phyloP scores from a whole-genome alignment of 208 protist genomes.

The Trypanosoma melophagium region DNA sequence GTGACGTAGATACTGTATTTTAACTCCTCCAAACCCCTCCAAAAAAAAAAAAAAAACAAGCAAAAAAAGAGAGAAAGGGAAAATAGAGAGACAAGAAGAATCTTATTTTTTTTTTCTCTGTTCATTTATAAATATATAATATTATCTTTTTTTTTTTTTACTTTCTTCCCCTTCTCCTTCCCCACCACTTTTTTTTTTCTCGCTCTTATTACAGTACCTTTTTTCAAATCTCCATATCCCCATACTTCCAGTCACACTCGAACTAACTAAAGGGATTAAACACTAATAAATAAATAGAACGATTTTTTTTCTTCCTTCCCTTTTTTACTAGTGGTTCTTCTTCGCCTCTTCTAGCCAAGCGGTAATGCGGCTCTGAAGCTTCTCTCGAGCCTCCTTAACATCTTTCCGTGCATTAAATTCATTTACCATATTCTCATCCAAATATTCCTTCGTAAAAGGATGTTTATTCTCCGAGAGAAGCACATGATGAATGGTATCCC shows the following conservation, averaged over 20 bases:
- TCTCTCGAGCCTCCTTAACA: slow-evolving; percentile 46
- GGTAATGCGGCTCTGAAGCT: slow-evolving; percentile 55
- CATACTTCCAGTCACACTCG: not conserved
- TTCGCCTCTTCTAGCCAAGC: slow-evolving; percentile 58
- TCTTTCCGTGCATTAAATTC: slow-evolving; percentile 78
- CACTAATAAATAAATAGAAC: slow-evolving; percentile 1
- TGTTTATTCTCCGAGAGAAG: slow-evolving; percentile 86
- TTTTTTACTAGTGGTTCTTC: slow-evolving; percentile 5
- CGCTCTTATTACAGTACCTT: too few species aligned
- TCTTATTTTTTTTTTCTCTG: not conserved
- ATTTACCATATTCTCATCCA: slow-evolving; percentile 83
- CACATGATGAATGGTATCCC: slow-evolving; percentile 81
- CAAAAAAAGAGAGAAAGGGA: too few species aligned
- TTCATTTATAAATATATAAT: not conserved
- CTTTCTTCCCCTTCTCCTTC: not conserved
- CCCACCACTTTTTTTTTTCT: too few species aligned
- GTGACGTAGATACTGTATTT: too few species aligned
- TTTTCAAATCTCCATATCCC: too few species aligned
- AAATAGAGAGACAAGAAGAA: not conserved
- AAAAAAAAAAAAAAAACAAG: too few species aligned
- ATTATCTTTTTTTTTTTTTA: not conserved
- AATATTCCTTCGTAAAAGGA: slow-evolving; percentile 87
- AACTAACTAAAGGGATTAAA: not conserved
- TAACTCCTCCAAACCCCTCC: too few species aligned
- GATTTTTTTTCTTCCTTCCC: slow-evolving; percentile 12